Base-by-base conservation (phyloP, 2,329 filamentous ascomycete species). In the Xylaria sp. region DNA sequence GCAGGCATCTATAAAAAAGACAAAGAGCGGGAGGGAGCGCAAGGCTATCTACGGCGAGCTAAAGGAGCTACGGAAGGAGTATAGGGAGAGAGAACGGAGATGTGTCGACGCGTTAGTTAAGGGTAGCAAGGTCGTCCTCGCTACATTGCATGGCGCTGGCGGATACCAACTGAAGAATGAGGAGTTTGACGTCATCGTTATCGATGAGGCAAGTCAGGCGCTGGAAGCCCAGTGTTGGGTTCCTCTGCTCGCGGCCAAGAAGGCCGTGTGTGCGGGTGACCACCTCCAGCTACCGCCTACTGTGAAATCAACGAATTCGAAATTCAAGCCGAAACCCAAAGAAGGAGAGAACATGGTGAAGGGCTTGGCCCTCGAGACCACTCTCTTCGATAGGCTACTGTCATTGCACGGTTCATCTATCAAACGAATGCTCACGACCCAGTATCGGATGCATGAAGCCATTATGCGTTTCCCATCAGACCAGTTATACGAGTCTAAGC, bases 191-290 rank as follows among this genome's bases (percentile, higher is more conserved):
- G 92, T 97, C 4, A 92, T 99, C 31, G 90, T 99, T 67, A 93
- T 99, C 63, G 96, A 99, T 75, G 96, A 99, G 81, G 96, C 94
- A 4, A 96, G 92, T 77, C 96, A 99, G 78, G 96, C 96, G 1
- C 84, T 98, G 10, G 96, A 99, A 80, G 94, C 96, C 0, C 95
- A 98, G 79, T 97, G 94, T 81, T 99, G 96, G 96, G 94, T 98
- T 58, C 90, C 96, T 11, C 81, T 99, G 53, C 81, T 97, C 20
- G 86, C 88, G 45, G 93, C 93, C 0, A 88, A 84, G 71, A 98
- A 97, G 81, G 90, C 93, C 9, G 90, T 99, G 9, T 90, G 97
- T 69, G 96, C 96, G 0, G 96, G 96, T 54, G 96, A 99, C 77
- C 96, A 98, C 78, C 82, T 98, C 60, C 96, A 99, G 79, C 82